A percentile compares a stretch with the other conserved stretches of the same genome.
phyloP scores from a whole-genome alignment of 2,329 filamentous ascomycete species.

The Diaporthe vexans region DNA sequence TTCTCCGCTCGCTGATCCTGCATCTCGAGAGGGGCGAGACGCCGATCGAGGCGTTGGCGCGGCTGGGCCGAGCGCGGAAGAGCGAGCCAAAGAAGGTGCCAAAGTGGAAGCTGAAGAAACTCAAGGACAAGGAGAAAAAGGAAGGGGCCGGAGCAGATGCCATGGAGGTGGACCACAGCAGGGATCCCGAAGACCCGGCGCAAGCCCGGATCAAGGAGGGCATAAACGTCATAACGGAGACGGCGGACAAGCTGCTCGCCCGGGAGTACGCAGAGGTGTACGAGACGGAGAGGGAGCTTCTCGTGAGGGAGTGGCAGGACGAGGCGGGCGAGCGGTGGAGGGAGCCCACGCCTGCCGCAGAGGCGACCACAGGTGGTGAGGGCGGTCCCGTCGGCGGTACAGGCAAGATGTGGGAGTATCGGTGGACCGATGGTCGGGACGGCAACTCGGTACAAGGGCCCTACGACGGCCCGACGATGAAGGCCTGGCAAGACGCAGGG shows the following conservation, averaged over 20 bases:
- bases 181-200: conserved; percentile 73
- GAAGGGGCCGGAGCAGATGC: conserved; percentile 54
- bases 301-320: conserved; percentile 85
- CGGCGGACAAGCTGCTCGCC: conserved; percentile 87
- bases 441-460: conserved; percentile 85
- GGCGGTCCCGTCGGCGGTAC: conserved; percentile 36
- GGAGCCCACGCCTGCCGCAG: conserved; percentile 53
- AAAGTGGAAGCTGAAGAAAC: conserved; percentile 80
- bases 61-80: conserved; percentile 77
- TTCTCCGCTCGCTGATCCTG: conserved; percentile 80
- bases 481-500: conserved; percentile 89
- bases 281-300: conserved; percentile 85
- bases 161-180: conserved; percentile 79
- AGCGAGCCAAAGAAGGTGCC: conserved; percentile 71
- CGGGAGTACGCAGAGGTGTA: conserved; percentile 92
- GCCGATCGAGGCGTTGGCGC: conserved; percentile 86
- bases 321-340: conserved; percentile 91
- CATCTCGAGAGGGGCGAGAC: conserved; percentile 86
- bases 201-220: conserved; percentile 78
- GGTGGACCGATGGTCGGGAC: conserved; percentile 91
- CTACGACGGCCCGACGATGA: conserved; percentile 88
- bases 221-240: conserved; percentile 88
- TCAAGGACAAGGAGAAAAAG: conserved; percentile 65
- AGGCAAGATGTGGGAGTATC: conserved; percentile 83
- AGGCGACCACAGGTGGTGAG: conserved; percentile 43